phyloP scores from a whole-genome alignment of 768 basidiomycete genomes.

The Hygrophorus russula region DNA sequence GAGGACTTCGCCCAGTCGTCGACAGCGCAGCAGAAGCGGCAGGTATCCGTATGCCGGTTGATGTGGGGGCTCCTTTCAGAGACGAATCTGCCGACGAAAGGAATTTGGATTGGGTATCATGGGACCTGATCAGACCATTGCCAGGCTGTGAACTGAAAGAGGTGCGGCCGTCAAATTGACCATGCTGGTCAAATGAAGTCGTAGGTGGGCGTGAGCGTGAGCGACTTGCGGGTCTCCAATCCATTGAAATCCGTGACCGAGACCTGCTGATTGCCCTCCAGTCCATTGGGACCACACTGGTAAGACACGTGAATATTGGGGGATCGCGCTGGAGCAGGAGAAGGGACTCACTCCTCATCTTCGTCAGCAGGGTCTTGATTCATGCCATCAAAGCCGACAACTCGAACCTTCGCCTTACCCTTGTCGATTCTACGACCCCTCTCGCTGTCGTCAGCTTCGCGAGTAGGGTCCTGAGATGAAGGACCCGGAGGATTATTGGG shows the following conservation, averaged over 20 bases:
- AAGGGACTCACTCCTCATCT: constrained; percentile 57
- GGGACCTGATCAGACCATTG: constrained; percentile 3
- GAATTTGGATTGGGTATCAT: not conserved
- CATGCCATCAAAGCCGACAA: constrained; percentile 72
- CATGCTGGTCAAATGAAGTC: constrained; percentile 37
- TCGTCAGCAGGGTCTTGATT: constrained; percentile 55
- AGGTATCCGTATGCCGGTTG: constrained; percentile 29
- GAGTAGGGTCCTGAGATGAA: constrained; percentile 10
- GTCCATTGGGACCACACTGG: constrained; percentile 68
- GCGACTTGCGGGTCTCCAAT: constrained; percentile 74
- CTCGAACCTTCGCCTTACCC: constrained; percentile 66
- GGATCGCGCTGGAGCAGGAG: constrained; percentile 4
- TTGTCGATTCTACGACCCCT: constrained; percentile 72
- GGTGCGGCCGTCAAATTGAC: constrained; percentile 30
- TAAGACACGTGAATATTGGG: constrained; percentile 10
- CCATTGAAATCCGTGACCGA: constrained; percentile 83
- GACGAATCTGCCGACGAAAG: not conserved
- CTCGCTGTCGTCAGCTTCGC: constrained; percentile 23
- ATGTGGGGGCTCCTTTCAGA: constrained; percentile 11
- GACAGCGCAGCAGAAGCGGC: constrained; percentile 32
- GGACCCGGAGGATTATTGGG: constrained; percentile 8
- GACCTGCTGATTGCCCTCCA: constrained; percentile 90
- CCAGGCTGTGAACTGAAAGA: constrained; percentile 22
- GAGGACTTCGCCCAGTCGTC: constrained; percentile 35
- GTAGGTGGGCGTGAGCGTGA: constrained; percentile 67